phyloP scores from a whole-genome alignment of 495 filamentous ascomycete species.

The Daldinia childiae region DNA sequence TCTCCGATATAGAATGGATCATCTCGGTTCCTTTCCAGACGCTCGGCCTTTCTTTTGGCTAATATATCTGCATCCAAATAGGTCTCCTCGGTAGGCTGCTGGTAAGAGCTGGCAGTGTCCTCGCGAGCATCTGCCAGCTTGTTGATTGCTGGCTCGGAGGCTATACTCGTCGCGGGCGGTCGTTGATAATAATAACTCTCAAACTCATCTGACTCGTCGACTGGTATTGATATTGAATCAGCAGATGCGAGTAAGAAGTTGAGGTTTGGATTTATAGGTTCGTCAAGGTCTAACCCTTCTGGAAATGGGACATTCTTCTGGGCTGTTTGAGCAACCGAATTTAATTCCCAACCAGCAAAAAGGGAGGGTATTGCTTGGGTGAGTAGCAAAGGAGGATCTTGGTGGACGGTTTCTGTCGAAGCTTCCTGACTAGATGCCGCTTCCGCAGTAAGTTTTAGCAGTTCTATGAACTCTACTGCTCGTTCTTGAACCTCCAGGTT shows the following conservation, averaged over 20 bases:
- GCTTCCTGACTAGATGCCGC: conserved; percentile 72
- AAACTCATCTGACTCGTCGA: conserved; percentile 69
- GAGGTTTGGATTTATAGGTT: conserved; percentile 82
- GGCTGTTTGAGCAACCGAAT: conserved; percentile 84
- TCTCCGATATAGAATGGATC: conserved; percentile 94
- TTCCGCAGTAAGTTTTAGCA: conserved; percentile 85
- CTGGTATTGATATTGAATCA: conserved; percentile 61
- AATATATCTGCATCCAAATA: conserved; percentile 70
- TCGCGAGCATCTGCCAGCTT: conserved; percentile 55
- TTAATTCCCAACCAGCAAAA: conserved; percentile 85
- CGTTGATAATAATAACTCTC: conserved; percentile 77
- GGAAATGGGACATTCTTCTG: conserved; percentile 89
- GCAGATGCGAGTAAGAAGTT: conserved; percentile 67
- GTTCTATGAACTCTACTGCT: conserved; percentile 88
- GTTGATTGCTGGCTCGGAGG: conserved; percentile 62
- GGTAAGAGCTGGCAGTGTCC: conserved; percentile 68
- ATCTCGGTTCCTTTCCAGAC: conserved; percentile 81
- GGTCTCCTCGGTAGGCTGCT: conserved; percentile 64
- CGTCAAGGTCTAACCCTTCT: conserved; percentile 73
- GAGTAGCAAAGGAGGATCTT: conserved; percentile 80
- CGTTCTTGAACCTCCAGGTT: conserved; percentile 96
- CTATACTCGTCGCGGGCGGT: conserved; percentile 51
- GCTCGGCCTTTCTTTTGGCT: conserved; percentile 70
- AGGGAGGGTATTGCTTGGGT: conserved; percentile 88
- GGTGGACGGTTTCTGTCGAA: conserved; percentile 60